Base-by-base conservation (phyloP, 345 rosid genomes). In the Cardamine resedifolia region DNA sequence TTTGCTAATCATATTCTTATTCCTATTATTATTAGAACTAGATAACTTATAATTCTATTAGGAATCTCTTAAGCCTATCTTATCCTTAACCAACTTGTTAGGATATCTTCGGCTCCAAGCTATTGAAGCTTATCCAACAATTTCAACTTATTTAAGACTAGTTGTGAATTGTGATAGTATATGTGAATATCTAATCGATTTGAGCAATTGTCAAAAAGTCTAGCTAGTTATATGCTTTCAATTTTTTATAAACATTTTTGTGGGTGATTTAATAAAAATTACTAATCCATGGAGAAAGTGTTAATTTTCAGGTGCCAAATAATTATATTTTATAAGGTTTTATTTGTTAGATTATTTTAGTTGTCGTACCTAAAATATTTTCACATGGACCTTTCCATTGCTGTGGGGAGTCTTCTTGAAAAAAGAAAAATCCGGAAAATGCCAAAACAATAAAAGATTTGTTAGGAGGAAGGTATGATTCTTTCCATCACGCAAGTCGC, bases 391-490 rank as follows among this genome's bases (percentile, higher is more conserved):
- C 70, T 75, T 68, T 75, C 74, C 74, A 62, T 69, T 63, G 70
- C 36, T 12, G 38, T 47, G 75, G 71, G 71, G 71, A 56, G 75
- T 62, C 71, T 26, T 69, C 15, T 48, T 44, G 20, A 51, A 12
- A 51, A 27, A 12, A 10, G 50, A 27, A 59, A 12, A 36, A 26
- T 26, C 4, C 66, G 64, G 71, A 70, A 76, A 69, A 69, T 70
- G 66, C 59, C 79, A 76, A 56, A 69, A 64, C 10, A 38, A 34
- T 59, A 76, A 75, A 68, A 69, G 70, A 69, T 70, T 63, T 76
- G 75, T 48, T 76, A 36, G 61, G 71, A 64, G 75, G 79, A 76
- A 76, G 79, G 79, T 76, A 56, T 69, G 75, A 70, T 70, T 76
- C 47, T 48, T 44, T 19, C 45, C 24, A 16, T 64, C 49, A 70